phyloP scores from a whole-genome alignment of 2,329 filamentous ascomycete genomes.

The Venturiaceae sp. region DNA sequence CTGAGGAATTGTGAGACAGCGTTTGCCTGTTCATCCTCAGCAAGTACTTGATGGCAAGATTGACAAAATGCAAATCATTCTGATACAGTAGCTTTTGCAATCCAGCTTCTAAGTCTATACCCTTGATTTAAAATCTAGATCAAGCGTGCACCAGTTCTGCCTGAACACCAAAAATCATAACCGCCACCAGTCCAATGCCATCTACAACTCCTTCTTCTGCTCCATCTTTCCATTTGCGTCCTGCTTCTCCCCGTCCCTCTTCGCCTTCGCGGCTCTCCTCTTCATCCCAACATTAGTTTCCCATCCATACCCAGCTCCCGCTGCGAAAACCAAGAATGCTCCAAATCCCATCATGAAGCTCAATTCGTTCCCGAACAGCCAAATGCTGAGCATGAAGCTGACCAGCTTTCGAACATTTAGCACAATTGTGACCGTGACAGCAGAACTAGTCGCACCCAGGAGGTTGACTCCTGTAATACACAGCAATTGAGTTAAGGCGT shows the following conservation, averaged over 20 bases:
- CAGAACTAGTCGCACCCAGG: conserved; percentile 79
- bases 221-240: neutral
- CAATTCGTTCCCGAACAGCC: conserved; percentile 83
- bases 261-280: conserved; percentile 17
- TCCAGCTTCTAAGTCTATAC: neutral
- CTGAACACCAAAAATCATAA: neutral
- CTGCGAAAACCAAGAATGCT: conserved; percentile 77
- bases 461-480: conserved; percentile 95
- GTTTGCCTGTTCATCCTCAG: too few relatives aligned
- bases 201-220: conserved; percentile 1
- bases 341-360: conserved; percentile 68
- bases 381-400: conserved; percentile 83
- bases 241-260: neutral
- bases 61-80: too few relatives aligned
- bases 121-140: neutral
- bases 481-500: conserved; percentile 83
- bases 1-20: too few relatives aligned
- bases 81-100: neutral
- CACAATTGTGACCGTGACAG: conserved; percentile 91
- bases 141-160: neutral
- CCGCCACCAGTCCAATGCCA: neutral
- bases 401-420: conserved; percentile 92
- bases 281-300: conserved; percentile 46
- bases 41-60: too few relatives aligned
- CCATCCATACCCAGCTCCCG: conserved; percentile 83